A percentile compares a stretch with the other conserved stretches of the same genome.
Evolutionary conservation across 2,329 filamentous ascomycete genomes (phyloP).

Genomic region (Xylariaceae sp.): DNA sequence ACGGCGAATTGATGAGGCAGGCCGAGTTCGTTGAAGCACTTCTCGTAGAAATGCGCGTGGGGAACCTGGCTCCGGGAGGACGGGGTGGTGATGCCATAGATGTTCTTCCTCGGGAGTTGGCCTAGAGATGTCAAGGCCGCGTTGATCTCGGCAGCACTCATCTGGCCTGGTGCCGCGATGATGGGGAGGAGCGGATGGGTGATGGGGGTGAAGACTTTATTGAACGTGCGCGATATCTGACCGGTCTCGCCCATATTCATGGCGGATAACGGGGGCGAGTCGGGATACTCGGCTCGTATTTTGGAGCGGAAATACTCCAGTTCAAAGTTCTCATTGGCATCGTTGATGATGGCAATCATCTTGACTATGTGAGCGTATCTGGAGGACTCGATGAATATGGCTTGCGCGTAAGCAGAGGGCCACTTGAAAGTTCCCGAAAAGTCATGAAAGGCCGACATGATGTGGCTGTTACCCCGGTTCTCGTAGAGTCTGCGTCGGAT

Average conservation of each 20-base stretch:
- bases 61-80: constrained; percentile 58
- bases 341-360: constrained; percentile 80
- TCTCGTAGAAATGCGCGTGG: constrained; percentile 80
- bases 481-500: constrained; percentile 64
- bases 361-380: constrained; percentile 81
- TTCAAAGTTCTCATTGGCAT: constrained; percentile 82
- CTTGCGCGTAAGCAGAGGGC: constrained; percentile 66
- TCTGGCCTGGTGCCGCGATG: constrained; percentile 77
- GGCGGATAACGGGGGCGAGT: constrained; percentile 69
- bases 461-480: constrained; percentile 69
- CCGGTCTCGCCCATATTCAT: constrained; percentile 86
- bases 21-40: constrained; percentile 75
- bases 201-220: constrained; percentile 82
- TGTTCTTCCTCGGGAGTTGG: constrained; percentile 70
- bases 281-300: constrained; percentile 62
- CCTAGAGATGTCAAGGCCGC: constrained; percentile 71
- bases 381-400: constrained; percentile 64
- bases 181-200: constrained; percentile 79
- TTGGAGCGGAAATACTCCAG: constrained; percentile 81
- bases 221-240: constrained; percentile 75
- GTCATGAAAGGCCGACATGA: constrained; percentile 90
- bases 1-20: constrained; percentile 75
- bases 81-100: constrained; percentile 73
- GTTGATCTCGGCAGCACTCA: constrained; percentile 83
- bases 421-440: constrained; percentile 80